Evolutionary conservation across 306 rosid genomes (phyloP), one percentile per base, ranked within the genome.

Genomic region (Cyamopsis tetragonoloba): DNA sequence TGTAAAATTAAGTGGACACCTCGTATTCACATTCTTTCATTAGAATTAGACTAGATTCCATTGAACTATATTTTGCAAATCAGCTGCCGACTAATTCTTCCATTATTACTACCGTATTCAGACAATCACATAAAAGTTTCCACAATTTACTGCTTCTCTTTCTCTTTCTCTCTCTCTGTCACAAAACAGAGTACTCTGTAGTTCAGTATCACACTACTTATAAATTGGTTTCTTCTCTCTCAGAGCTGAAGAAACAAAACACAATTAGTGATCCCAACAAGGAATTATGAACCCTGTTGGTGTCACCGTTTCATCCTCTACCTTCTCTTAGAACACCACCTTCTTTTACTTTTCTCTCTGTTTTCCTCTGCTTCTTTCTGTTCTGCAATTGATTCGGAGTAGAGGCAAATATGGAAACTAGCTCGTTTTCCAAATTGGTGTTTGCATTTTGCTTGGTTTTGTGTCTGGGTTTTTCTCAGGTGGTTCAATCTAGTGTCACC

Each of bases 401-500:
- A n/a, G n/a, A n/a, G n/a, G n/a, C 51, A 51, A 68, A 37, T 20
- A 84, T 89, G 98, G 84, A 72, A 80, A 60, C 60, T 15, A 82
- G 30, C 72, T 78, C 71, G 31, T 70, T 82, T 82, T 61, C 81
- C 64, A 89, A 79, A 78, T 17, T 64, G 20, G 7, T 83, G 26
- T 66, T 89, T 57, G 75, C 82, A 15, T 56, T 82, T 62, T 79
- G 83, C 31, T 72, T 83, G 35, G 65, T 39, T 12, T 75, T 75
- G 49, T 17, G 31, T 59, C 22, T 87, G 57, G 68, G 82, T 43
- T 54, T 78, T 44, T 62, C 79, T 68, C 85, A 71, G 62, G 22
- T 88, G 31, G 56, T 70, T 56, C 83, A 77, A 15, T 83, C 89
- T 6, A 70, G 62, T 48, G 96, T 92, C 11, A 85, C 95, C 7